A percentile compares a stretch with the other conserved stretches of the same genome.
Evolutionary conservation across 345 rosid species (phyloP).

Genomic region (Punica granatum): DNA sequence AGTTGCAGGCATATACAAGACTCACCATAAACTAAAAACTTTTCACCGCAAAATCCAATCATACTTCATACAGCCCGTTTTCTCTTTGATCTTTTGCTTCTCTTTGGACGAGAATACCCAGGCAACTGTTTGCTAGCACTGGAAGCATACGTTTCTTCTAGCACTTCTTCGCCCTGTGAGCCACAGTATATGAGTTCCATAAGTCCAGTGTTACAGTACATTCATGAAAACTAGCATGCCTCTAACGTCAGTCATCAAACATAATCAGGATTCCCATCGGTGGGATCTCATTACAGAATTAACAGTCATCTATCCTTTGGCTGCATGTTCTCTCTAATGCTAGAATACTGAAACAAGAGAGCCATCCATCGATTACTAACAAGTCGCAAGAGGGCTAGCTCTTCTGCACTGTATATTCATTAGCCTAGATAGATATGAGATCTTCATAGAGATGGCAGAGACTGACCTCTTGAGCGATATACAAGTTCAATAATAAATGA

Average conservation of each 20-base stretch:
- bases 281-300: neutral
- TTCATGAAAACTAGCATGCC: neutral
- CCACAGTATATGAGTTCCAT: neutral
- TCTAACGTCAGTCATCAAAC: neutral
- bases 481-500: neutral
- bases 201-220: slow-evolving; percentile 3
- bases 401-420: neutral
- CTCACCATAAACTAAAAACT: slow-evolving; percentile 35
- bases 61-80: slow-evolving; percentile 64
- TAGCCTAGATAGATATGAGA: neutral
- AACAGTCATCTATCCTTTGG: neutral
- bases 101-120: slow-evolving; percentile 51
- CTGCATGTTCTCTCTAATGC: neutral
- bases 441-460: neutral
- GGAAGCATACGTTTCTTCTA: slow-evolving; percentile 68
- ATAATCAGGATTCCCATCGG: neutral
- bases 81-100: slow-evolving; percentile 65
- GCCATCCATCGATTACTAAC: neutral
- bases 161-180: slow-evolving; percentile 57
- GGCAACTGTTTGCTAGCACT: slow-evolving; percentile 51
- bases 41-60: neutral
- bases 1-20: slow-evolving; percentile 23
- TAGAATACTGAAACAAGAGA: neutral
- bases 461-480: neutral
- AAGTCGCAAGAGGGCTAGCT: too few relatives aligned